Conservation (phyloP, 345 rosid species). For the Clarkia xantiana region DNA sequence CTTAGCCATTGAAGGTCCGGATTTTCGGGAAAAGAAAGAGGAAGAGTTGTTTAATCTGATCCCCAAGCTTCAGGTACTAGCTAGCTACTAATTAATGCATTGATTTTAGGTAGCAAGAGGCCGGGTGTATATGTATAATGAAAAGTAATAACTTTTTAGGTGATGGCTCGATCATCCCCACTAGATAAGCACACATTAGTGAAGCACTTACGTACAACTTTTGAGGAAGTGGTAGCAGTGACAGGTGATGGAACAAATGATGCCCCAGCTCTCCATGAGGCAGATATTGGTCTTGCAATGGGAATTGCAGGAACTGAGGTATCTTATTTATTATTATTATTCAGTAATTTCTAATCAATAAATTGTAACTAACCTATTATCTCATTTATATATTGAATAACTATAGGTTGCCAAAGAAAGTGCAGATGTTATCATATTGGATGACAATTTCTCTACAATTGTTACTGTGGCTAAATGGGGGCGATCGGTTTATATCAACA, state of each 20-base stretch:
- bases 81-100: background rate
- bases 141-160: slow-evolving; percentile 23
- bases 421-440: slow-evolving; percentile 87
- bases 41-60: slow-evolving; percentile 56
- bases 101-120: background rate
- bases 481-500: slow-evolving; percentile 81
- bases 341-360: too few relatives aligned
- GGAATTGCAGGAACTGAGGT: slow-evolving; percentile 99
- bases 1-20: slow-evolving; percentile 84
- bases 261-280: slow-evolving; percentile 96
- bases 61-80: slow-evolving; percentile 78
- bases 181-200: slow-evolving; percentile 85
- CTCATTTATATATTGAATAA: slow-evolving; percentile 1
- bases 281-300: slow-evolving; percentile 95
- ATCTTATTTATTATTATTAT: background rate
- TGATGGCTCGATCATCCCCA: slow-evolving; percentile 96
- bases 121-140: background rate
- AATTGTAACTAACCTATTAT: too few relatives aligned
- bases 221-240: slow-evolving; percentile 79
- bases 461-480: slow-evolving; percentile 97
- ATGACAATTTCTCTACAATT: slow-evolving; percentile 87
- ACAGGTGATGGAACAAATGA: slow-evolving; percentile 97
- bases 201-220: slow-evolving; percentile 65
- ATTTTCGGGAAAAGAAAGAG: slow-evolving; percentile 60
- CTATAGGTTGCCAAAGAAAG: slow-evolving; percentile 95